Evolutionary conservation across 495 filamentous ascomycete species (phyloP).

Genomic region (Xylaria scruposa): DNA sequence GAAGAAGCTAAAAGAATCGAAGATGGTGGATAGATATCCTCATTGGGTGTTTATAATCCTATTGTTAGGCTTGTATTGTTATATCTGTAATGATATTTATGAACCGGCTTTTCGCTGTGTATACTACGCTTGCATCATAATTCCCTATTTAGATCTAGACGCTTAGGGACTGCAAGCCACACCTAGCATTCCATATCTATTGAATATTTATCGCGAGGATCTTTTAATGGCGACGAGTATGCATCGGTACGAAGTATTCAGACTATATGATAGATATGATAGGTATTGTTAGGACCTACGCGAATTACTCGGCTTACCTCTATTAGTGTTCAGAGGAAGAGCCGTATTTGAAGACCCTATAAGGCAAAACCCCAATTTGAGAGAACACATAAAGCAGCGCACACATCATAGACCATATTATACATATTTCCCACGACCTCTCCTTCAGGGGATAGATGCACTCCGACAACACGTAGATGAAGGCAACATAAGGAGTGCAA

Average conservation of each 20-base stretch:
- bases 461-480: neutral
- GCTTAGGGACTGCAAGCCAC: neutral
- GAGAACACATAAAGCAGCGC: too few relatives aligned
- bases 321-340: neutral
- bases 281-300: too few relatives aligned
- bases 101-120: neutral
- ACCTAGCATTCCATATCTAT: neutral
- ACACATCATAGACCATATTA: too few relatives aligned
- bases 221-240: neutral
- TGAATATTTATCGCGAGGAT: neutral
- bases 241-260: neutral
- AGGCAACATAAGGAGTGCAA: neutral
- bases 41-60: neutral
- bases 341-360: too few relatives aligned
- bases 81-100: neutral
- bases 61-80: neutral
- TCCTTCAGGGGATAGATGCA: neutral
- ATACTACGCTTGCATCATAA: neutral
- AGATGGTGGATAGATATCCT: neutral
- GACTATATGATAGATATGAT: too few relatives aligned
- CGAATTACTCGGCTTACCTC: neutral
- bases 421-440: neutral
- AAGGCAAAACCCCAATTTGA: too few relatives aligned
- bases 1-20: conserved; percentile 34
- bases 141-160: neutral